Percentiles rank a stretch among this genome's conserved stretches.
phyloP scores from a whole-genome alignment of 106 monocot genomes.

The Agapanthus africanus region DNA sequence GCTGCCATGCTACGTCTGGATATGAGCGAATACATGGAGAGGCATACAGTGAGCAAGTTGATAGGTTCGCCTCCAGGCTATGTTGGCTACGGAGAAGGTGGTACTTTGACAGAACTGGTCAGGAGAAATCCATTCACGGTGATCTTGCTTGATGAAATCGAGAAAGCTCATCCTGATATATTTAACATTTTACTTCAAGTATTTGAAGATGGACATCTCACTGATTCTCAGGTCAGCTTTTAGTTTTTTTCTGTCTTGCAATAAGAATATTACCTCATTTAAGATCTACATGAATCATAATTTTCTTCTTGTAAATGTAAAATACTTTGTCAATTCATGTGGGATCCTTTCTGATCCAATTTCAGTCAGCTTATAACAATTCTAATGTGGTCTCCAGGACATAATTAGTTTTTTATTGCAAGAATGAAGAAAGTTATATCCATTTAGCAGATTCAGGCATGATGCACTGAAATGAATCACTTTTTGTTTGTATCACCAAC shows the following conservation, averaged over 20 bases:
- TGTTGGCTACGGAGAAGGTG: constrained; percentile 69
- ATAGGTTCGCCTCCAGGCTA: constrained; percentile 84
- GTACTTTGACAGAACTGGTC: constrained; percentile 66
- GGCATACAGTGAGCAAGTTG: constrained; percentile 62
- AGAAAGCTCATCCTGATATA: constrained; percentile 71
- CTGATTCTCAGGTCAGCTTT: constrained; percentile 51
- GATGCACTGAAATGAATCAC: too few relatives aligned
- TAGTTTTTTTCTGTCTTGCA: neutral
- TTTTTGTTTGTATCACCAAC: neutral
- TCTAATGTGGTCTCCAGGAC: too few relatives aligned
- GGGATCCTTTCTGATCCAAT: too few relatives aligned
- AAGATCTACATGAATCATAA: too few relatives aligned
- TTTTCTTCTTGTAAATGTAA: too few relatives aligned
- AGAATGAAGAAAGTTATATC: too few relatives aligned
- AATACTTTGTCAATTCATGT: too few relatives aligned
- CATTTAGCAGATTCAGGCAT: too few relatives aligned
- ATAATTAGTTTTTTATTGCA: too few relatives aligned
- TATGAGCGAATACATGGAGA: constrained; percentile 84
- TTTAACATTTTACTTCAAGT: constrained; percentile 75
- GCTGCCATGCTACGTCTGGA: constrained; percentile 58
- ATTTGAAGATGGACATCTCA: constrained; percentile 77
- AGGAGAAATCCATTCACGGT: constrained; percentile 71
- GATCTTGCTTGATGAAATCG: too few relatives aligned
- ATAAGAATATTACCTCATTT: too few relatives aligned
- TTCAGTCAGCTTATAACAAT: too few relatives aligned